Evolutionary conservation across 495 filamentous ascomycete species (phyloP).

Genomic region (Penicillium goetzii): DNA sequence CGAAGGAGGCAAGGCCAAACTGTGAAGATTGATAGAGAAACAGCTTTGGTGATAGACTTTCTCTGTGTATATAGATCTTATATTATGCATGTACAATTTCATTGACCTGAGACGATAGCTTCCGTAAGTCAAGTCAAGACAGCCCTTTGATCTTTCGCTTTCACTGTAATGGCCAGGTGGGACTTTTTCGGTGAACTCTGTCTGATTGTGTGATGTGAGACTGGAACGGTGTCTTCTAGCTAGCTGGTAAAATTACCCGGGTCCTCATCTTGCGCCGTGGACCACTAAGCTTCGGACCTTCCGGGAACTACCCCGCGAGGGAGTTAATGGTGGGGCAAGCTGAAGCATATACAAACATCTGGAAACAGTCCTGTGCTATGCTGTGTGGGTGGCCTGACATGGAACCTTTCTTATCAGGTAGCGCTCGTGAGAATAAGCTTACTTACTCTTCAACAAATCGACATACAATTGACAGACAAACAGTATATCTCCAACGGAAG

Average conservation of each 20-base stretch:
- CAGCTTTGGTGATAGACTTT: neutral
- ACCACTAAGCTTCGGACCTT: neutral
- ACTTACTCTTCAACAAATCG: neutral
- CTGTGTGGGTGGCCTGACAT: neutral
- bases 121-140: neutral
- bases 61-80: neutral
- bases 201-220: neutral
- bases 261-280: neutral
- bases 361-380: neutral
- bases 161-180: neutral
- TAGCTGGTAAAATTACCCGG: neutral
- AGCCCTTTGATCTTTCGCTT: too few species aligned
- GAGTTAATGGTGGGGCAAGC: neutral
- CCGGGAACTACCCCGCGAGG: neutral
- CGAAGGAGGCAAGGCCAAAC: slow-evolving; percentile 49
- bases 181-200: neutral
- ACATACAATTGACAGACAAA: neutral
- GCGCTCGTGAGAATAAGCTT: too few species aligned
- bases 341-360: neutral
- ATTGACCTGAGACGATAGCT: neutral
- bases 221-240: neutral
- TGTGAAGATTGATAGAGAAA: slow-evolving; percentile 30
- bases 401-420: neutral
- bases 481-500: neutral
- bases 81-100: neutral